Evolutionary conservation across 306 rosid species (phyloP).

Genomic region (Medicago arabica): DNA sequence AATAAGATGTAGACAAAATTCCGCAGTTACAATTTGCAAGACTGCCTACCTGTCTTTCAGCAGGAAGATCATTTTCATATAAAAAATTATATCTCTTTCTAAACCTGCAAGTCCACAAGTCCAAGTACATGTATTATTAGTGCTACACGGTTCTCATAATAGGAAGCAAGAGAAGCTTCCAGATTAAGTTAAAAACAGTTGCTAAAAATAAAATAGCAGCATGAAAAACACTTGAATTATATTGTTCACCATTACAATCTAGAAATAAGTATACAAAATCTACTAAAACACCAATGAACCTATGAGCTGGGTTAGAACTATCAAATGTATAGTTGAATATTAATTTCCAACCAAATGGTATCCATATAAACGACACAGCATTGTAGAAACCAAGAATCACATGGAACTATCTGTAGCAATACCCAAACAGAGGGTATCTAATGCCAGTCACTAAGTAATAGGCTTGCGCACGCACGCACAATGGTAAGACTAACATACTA

Average conservation of each 20-base stretch:
- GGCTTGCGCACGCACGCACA: neutral
- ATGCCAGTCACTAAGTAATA: slow-evolving; percentile 4
- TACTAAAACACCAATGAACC: slow-evolving; percentile 24
- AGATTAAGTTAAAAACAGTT: slow-evolving; percentile 20
- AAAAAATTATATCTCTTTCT: slow-evolving; percentile 76
- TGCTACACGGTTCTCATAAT: neutral
- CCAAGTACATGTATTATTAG: slow-evolving; percentile 14
- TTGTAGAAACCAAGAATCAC: slow-evolving; percentile 2
- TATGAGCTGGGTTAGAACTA: slow-evolving; percentile 11
- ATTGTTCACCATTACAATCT: slow-evolving; percentile 1
- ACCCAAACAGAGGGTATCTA: slow-evolving; percentile 4
- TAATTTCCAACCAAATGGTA: slow-evolving; percentile 2
- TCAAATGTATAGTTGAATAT: neutral
- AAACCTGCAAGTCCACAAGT: slow-evolving; percentile 65
- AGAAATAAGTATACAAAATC: slow-evolving; percentile 8
- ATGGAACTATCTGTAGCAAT: slow-evolving; percentile 17
- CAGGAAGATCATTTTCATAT: slow-evolving; percentile 57
- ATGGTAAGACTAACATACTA: slow-evolving; percentile 17
- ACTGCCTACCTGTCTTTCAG: slow-evolving; percentile 61
- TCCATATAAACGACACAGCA: neutral
- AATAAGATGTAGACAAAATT: slow-evolving; percentile 28
- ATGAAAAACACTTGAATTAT: slow-evolving; percentile 17
- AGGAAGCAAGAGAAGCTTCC: slow-evolving; percentile 9
- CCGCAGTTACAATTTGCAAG: neutral
- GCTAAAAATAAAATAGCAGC: slow-evolving; percentile 17